A percentile compares a stretch with the other conserved stretches of the same genome.
Evolutionary conservation across 139 green algal genomes (phyloP).

Genomic region (Coelastrella sp.): DNA sequence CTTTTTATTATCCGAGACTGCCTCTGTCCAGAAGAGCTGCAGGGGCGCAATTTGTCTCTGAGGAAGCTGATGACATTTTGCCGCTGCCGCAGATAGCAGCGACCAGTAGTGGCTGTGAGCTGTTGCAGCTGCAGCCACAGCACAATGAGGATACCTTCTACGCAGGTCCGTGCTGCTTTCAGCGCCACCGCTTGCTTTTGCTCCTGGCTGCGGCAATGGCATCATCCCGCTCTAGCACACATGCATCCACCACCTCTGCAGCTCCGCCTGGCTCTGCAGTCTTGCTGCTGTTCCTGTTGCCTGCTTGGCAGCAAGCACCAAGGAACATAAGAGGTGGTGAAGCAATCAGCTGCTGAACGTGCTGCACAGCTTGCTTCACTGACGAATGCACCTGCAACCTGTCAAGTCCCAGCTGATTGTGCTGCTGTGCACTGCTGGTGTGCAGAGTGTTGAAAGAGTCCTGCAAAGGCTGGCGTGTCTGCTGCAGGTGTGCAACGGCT

Average conservation of each 20-base stretch:
- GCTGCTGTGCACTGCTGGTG: neutral
- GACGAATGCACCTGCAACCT: neutral
- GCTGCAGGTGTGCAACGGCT: neutral
- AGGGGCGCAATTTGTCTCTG: no score
- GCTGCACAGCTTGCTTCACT: neutral
- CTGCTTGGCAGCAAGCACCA: slow-evolving; percentile 11
- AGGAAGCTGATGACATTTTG: no score
- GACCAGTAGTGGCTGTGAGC: no score
- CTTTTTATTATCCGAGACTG: no score
- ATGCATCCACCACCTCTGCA: neutral
- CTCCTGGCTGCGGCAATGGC: neutral
- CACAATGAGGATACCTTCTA: neutral
- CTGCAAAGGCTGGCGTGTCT: neutral
- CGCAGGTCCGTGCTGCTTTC: neutral
- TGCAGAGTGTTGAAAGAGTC: neutral
- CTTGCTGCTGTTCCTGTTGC: neutral
- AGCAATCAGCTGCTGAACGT: neutral
- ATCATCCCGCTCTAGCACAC: neutral
- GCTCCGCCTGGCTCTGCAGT: neutral
- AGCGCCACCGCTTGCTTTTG: neutral
- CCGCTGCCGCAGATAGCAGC: no score
- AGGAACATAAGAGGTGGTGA: slow-evolving; percentile 23
- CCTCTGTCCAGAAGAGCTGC: no score
- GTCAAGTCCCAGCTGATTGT: neutral
- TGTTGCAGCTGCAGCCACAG: neutral